Evolutionary conservation across 148 eudicot species (phyloP).

Genomic region (Chenopodium formosanum): DNA sequence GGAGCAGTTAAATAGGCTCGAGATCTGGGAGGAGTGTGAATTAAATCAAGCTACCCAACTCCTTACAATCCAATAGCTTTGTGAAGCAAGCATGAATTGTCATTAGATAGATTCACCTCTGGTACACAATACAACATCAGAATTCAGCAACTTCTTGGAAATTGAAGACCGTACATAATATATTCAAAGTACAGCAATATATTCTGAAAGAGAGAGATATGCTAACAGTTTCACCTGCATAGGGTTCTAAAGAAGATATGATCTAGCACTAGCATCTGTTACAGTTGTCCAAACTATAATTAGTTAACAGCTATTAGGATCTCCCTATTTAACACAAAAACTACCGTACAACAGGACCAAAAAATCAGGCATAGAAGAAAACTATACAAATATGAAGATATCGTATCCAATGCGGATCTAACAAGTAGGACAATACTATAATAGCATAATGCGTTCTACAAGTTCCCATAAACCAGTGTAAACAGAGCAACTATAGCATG

Average conservation of each 20-base stretch:
- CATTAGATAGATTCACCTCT: background rate
- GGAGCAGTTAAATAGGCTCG: no score
- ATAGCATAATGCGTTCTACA: constrained; percentile 8
- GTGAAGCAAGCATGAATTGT: background rate
- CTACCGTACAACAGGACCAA: constrained; percentile 11
- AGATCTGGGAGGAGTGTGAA: no score
- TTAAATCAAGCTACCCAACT: no score
- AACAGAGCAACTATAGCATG: constrained; percentile 5
- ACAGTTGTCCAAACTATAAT: constrained; percentile 18
- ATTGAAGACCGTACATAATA: background rate
- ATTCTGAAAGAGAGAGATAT: background rate
- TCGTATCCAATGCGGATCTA: constrained; percentile 15
- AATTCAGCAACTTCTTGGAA: background rate
- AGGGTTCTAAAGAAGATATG: constrained; percentile 7
- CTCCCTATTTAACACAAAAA: background rate
- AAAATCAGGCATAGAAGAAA: background rate
- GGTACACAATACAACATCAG: background rate
- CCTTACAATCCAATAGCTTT: background rate
- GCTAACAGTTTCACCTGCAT: constrained; percentile 1
- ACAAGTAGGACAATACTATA: constrained; percentile 16
- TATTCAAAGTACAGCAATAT: background rate
- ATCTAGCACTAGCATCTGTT: background rate
- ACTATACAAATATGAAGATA: background rate
- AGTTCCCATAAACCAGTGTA: constrained; percentile 13
- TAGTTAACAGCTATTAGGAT: constrained; percentile 5